These are phyloP conservation scores for Naganishia albida DNA, from an alignment of 1,284 basidiomycete genomes.

Conservation along the genomic window DNA sequence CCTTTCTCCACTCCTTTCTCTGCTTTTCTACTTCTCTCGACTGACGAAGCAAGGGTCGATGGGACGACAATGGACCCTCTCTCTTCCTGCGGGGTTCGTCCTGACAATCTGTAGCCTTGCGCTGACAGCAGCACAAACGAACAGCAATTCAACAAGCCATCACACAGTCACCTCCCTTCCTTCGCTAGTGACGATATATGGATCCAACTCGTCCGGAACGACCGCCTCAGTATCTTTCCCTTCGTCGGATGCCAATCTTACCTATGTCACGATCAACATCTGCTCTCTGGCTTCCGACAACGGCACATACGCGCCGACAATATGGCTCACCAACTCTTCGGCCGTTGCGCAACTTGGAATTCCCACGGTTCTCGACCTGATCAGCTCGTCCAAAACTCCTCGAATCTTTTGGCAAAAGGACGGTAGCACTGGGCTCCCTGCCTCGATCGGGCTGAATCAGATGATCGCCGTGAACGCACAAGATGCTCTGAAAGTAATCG, in stretches of 20 bases:
- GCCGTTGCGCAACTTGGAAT: not conserved
- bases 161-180: too few species aligned
- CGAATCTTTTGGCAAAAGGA: conserved; percentile 9
- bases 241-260: conserved; percentile 2
- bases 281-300: conserved; percentile 19
- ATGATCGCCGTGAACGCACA: conserved; percentile 8
- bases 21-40: too few species aligned
- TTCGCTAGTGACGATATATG: too few species aligned
- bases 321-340: conserved; percentile 30
- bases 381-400: not conserved
- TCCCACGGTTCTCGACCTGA: not conserved
- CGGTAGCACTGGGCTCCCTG: conserved; percentile 1
- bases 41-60: too few species aligned
- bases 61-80: too few species aligned
- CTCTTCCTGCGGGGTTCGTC: too few species aligned
- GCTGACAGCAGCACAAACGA: too few species aligned
- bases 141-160: too few species aligned
- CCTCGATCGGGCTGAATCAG: not conserved
- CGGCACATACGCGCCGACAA: conserved; percentile 9
- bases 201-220: too few species aligned
- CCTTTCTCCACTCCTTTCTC: too few species aligned
- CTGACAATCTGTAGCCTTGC: too few species aligned
- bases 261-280: conserved; percentile 31
- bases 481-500: not conserved
- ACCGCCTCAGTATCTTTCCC: not conserved